These are phyloP conservation scores for Entomophthora muscae DNA, from an alignment of 371 early-diverging fungal species.

Conservation along the genomic window DNA sequence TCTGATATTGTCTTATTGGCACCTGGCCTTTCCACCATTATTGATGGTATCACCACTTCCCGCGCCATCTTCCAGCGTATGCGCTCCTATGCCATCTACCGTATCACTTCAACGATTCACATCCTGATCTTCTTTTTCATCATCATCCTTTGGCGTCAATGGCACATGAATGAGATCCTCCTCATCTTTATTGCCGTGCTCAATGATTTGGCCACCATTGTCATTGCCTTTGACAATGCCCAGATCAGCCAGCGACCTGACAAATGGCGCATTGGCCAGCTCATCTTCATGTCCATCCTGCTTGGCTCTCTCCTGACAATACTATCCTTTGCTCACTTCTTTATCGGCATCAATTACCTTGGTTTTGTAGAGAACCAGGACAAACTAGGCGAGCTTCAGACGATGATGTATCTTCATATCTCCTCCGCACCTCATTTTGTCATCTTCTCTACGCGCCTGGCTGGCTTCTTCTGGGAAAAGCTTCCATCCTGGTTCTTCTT, in stretches of 20 bases:
- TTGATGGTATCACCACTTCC: conserved; percentile 57
- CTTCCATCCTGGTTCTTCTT: conserved; percentile 64
- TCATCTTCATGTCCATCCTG: conserved; percentile 48
- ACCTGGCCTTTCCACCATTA: conserved; percentile 70
- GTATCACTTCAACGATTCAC: conserved; percentile 76
- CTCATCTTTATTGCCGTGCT: conserved; percentile 57
- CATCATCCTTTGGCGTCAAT: conserved; percentile 41
- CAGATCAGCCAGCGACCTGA: conserved; percentile 56
- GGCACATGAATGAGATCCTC: conserved; percentile 44
- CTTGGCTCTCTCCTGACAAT: conserved; percentile 42
- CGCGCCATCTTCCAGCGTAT: conserved; percentile 81
- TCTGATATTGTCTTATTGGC: conserved; percentile 78
- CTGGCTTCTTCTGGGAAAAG: conserved; percentile 77
- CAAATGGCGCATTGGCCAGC: conserved; percentile 76
- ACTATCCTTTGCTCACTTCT: conserved; percentile 57
- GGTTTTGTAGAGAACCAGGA: no score
- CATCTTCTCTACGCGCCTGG: conserved; percentile 85
- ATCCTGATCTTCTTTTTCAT: conserved; percentile 78
- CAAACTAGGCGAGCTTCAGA: no score
- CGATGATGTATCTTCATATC: conserved; percentile 73
- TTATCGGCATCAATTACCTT: conserved; percentile 25
- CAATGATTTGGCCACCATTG: conserved; percentile 74
- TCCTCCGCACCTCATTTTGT: conserved; percentile 87
- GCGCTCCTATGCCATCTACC: conserved; percentile 75
- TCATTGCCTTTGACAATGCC: conserved; percentile 71